phyloP scores from a whole-genome alignment of 1,139 yeast genomes.

The Protomyces pachydermus region DNA sequence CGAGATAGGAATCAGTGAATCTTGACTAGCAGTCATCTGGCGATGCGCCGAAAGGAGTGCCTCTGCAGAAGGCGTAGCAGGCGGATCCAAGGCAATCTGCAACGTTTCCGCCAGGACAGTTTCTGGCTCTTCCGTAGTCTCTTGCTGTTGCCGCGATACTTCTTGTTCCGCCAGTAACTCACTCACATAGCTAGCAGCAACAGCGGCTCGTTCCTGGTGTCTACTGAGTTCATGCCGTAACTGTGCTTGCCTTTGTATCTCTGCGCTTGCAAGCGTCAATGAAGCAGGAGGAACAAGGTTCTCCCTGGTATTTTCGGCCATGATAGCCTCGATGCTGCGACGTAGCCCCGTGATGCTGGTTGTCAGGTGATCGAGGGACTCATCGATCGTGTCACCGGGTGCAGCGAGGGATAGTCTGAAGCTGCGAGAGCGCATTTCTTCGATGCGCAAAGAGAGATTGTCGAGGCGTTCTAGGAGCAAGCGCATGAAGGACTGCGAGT shows the following conservation, averaged over 20 bases:
- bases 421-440: neutral
- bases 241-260: neutral
- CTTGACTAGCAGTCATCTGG: too few relatives aligned
- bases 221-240: neutral
- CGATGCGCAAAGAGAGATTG: neutral
- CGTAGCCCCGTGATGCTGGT: neutral
- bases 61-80: neutral
- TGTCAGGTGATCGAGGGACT: neutral
- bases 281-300: neutral
- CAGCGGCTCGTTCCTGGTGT: neutral
- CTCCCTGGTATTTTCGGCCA: neutral
- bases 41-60: neutral
- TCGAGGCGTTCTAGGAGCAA: neutral
- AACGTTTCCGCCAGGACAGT: neutral
- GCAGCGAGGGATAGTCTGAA: neutral
- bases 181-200: neutral
- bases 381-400: neutral
- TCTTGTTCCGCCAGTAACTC: neutral
- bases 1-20: too few relatives aligned
- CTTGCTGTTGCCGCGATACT: neutral
- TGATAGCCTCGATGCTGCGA: neutral
- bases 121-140: neutral
- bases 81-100: neutral
- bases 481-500: neutral
- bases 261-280: neutral